Evolutionary conservation across 2,329 filamentous ascomycete species (phyloP), one percentile per base, ranked within the genome.

Genomic region (Beauveria sp.): DNA sequence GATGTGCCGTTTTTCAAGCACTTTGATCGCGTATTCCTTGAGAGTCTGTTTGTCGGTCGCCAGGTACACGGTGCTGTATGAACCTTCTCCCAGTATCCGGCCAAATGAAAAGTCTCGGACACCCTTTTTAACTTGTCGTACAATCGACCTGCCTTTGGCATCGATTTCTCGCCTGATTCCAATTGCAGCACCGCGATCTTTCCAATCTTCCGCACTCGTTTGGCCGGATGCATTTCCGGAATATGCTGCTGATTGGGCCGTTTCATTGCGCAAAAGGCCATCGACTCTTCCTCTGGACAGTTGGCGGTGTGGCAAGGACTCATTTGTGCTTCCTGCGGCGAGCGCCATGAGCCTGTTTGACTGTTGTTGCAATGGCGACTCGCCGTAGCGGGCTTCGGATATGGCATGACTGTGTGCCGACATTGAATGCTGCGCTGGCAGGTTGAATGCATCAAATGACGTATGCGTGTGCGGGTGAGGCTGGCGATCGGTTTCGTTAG

Each of bases 1-100:
- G 71, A 99, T 99, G 74, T 99, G 95, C 69, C 92, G 86, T 77
- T 99, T 99, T 76, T 99, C 95, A 52, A 99, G 84, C 18, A 99
- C 93, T 74, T 99, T 99, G 77, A 99, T 93, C 28, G 95, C 95
- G 71, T 98, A 98, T 73, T 99, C 93, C 70, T 96, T 96, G 62
- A 96, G 78, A 1, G 91, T 96, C 74, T 96, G 91, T 64, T 93
- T 87, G 74, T 99, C 95, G 4, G 92, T 96, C 43, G 93, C 95
- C 58, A 95, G 86, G 65, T 95, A 86, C 95, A 86, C 95, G 9
- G 93, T 97, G 70, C 93, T 98, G 82, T 99, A 99, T 6, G 95
- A 99, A 28, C 95, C 95, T 75, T 99, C 95, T 62, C 95, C 95
- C 2, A 99, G 81, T 2, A 93, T 88, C 60, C 90, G 85, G 26